These are phyloP conservation scores for Gastrolobium villosum DNA, from an alignment of 306 rosid species.

Conservation along the genomic window DNA sequence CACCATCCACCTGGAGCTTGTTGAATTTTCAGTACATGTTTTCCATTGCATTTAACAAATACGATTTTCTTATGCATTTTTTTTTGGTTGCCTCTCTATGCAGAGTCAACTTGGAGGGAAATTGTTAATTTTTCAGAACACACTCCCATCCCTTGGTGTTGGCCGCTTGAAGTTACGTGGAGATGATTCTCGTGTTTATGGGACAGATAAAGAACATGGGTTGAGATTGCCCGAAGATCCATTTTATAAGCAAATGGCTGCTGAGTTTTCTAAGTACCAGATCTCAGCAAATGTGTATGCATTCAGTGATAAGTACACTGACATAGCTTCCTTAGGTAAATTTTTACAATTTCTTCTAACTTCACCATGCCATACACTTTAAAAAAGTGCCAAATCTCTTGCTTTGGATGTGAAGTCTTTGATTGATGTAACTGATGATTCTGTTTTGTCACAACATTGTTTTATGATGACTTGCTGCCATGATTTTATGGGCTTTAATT, in stretches of 20 bases:
- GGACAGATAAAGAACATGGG: constrained; percentile 92
- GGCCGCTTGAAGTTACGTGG: constrained; percentile 98
- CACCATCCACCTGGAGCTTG: constrained; percentile 10
- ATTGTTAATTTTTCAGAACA: constrained; percentile 91
- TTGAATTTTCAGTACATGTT: constrained; percentile 22
- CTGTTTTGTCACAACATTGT: constrained; percentile 33
- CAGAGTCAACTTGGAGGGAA: constrained; percentile 98
- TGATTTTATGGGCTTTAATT: constrained; percentile 2
- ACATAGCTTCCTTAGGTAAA: constrained; percentile 94
- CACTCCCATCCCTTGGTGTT: constrained; percentile 96
- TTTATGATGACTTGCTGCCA: constrained; percentile 34
- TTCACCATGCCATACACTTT: background rate
- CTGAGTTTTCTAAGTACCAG: constrained; percentile 94
- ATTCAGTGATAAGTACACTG: constrained; percentile 98
- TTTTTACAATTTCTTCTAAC: constrained; percentile 28
- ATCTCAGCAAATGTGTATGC: constrained; percentile 86
- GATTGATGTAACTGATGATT: constrained; percentile 41
- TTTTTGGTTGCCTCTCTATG: constrained; percentile 49
- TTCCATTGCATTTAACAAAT: constrained; percentile 34
- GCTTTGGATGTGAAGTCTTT: constrained; percentile 42
- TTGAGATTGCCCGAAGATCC: constrained; percentile 96
- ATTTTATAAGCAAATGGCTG: constrained; percentile 99
- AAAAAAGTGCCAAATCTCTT: background rate
- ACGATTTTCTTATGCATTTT: constrained; percentile 37
- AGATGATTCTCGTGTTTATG: constrained; percentile 92